phyloP scores from a whole-genome alignment of 106 monocot species.

The Dendrobium nobile region DNA sequence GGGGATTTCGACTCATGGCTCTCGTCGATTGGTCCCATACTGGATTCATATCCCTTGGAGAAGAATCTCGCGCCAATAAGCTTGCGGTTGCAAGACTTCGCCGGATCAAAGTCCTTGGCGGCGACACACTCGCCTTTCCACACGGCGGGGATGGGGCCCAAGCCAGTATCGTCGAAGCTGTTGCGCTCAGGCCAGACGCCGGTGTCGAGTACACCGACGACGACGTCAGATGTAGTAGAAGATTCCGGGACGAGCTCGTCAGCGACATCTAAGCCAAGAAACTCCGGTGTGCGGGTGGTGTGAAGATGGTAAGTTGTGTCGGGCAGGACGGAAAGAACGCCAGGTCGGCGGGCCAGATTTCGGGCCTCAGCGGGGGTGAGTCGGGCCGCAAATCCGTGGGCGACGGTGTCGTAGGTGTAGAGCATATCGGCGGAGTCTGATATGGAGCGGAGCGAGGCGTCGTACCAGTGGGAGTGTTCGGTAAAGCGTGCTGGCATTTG shows the following conservation, averaged over 20 bases:
- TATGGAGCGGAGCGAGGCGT: conserved; percentile 66
- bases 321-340: conserved; percentile 66
- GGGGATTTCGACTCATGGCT: conserved; percentile 69
- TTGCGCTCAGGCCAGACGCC: conserved; percentile 82
- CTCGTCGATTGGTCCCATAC: conserved; percentile 71
- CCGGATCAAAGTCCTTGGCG: conserved; percentile 50
- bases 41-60: conserved; percentile 77
- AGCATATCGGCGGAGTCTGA: conserved; percentile 66
- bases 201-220: conserved; percentile 93
- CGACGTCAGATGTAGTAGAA: conserved; percentile 45
- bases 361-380: conserved; percentile 52
- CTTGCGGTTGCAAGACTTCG: conserved; percentile 73
- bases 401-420: conserved; percentile 68
- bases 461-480: conserved; percentile 75
- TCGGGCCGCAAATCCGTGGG: conserved; percentile 75
- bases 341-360: conserved; percentile 26
- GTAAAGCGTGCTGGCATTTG: conserved; percentile 58
- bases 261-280: conserved; percentile 53
- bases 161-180: conserved; percentile 78
- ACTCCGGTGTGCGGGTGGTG: conserved; percentile 91
- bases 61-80: conserved; percentile 88
- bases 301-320: conserved; percentile 83
- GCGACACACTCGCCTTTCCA: conserved; percentile 80
- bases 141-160: conserved; percentile 63
- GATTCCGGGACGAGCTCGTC: conserved; percentile 26